phyloP scores from a whole-genome alignment of 176 grass and related monocot genomes.

The Rhynchospora pubera region DNA sequence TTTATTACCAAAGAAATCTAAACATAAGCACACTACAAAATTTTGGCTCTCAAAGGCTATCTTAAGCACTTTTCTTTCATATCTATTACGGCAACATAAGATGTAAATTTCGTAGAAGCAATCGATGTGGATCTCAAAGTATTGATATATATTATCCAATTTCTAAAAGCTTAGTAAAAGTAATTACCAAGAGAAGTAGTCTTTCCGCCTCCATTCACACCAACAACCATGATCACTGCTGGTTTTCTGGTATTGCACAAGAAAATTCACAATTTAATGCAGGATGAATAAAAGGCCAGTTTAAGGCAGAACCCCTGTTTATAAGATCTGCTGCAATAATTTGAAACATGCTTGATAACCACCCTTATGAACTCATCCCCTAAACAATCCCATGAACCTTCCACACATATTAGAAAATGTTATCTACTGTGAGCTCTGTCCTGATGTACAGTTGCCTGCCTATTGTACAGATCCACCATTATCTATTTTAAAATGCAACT shows the following conservation, averaged over 20 bases:
- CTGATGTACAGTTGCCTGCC: too few species aligned
- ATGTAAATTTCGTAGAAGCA: not conserved
- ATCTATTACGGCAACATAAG: not conserved
- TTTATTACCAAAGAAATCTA: not conserved
- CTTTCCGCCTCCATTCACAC: constrained; percentile 95
- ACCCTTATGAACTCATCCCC: too few species aligned
- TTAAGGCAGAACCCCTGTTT: not conserved
- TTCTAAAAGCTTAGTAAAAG: not conserved
- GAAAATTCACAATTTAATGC: constrained; percentile 4
- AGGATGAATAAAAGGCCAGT: not conserved
- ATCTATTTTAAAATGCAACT: too few species aligned
- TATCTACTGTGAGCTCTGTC: too few species aligned
- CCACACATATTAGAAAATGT: too few species aligned
- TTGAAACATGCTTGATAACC: not conserved
- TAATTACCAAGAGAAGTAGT: constrained; percentile 80
- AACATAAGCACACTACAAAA: not conserved
- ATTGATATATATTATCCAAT: not conserved
- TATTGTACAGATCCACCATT: too few species aligned
- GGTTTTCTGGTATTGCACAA: constrained; percentile 49
- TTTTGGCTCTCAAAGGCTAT: not conserved
- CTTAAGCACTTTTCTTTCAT: not conserved
- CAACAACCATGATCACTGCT: constrained; percentile 79
- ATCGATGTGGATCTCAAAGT: not conserved
- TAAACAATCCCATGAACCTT: too few species aligned
- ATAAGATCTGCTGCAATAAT: not conserved